phyloP scores from a whole-genome alignment of 305 asterid species.

The Fraxinus ornus region DNA sequence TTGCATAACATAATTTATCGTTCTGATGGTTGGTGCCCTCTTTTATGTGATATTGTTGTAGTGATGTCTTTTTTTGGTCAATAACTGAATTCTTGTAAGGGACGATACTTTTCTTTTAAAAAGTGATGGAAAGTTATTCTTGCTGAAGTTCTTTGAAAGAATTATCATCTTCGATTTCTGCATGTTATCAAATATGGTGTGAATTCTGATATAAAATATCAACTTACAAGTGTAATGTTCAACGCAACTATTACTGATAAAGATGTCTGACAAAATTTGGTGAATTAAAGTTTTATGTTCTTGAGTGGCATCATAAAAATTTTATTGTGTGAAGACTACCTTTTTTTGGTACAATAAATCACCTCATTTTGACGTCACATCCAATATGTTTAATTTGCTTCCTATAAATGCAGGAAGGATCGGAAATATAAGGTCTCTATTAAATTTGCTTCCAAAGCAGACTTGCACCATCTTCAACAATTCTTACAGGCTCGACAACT shows the following conservation, averaged over 20 bases:
- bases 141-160: background rate
- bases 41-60: background rate
- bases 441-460: constrained; percentile 63
- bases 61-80: background rate
- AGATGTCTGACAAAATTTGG: background rate
- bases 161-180: background rate
- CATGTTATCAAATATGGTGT: background rate
- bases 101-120: background rate
- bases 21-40: background rate
- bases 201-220: background rate
- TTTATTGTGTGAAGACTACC: background rate
- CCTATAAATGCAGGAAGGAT: constrained; percentile 48
- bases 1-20: background rate
- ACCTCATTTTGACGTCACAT: background rate
- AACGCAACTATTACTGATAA: background rate
- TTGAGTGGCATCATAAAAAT: background rate
- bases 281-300: background rate
- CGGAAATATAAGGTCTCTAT: constrained; percentile 55
- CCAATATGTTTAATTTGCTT: background rate
- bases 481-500: constrained; percentile 49
- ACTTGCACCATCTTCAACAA: constrained; percentile 50
- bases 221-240: background rate
- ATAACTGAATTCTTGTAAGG: background rate
- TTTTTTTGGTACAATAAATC: background rate
- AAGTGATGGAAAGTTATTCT: background rate